phyloP scores from a whole-genome alignment of 306 rosid species.

The Mimosa pudica region DNA sequence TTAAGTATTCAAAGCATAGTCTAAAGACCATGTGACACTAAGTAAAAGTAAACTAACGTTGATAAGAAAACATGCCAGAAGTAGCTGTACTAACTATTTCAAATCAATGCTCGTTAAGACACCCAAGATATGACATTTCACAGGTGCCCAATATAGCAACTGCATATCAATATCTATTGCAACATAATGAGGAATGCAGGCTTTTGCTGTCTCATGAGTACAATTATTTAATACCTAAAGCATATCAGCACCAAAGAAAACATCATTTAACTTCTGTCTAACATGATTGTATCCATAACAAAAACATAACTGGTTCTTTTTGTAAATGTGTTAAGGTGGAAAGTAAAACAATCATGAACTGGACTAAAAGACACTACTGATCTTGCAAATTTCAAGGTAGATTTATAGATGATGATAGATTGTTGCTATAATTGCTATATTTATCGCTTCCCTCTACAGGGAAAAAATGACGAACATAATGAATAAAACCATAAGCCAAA shows the following conservation, averaged over 20 bases:
- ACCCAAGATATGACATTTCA: background rate
- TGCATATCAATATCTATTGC: conserved; percentile 26
- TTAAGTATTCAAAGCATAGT: background rate
- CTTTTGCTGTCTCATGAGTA: background rate
- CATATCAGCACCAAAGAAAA: background rate
- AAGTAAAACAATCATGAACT: conserved; percentile 11
- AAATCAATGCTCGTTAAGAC: background rate
- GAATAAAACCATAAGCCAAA: background rate
- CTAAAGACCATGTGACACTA: conserved; percentile 8
- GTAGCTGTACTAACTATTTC: background rate
- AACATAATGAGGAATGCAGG: conserved; percentile 1
- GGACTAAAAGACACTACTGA: background rate
- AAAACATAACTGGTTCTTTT: background rate
- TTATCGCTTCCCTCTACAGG: background rate
- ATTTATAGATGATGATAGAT: background rate
- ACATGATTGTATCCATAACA: conserved; percentile 5
- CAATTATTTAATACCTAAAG: conserved; percentile 11
- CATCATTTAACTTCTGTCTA: background rate
- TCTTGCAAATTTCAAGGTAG: background rate
- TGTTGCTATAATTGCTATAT: conserved; percentile 17
- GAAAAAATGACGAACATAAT: conserved; percentile 11
- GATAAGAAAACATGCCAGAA: background rate
- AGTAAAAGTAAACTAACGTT: background rate
- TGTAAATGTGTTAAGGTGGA: background rate
- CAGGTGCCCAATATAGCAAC: background rate